phyloP scores from a whole-genome alignment of 768 basidiomycete species.

The Polyporus arcularius region DNA sequence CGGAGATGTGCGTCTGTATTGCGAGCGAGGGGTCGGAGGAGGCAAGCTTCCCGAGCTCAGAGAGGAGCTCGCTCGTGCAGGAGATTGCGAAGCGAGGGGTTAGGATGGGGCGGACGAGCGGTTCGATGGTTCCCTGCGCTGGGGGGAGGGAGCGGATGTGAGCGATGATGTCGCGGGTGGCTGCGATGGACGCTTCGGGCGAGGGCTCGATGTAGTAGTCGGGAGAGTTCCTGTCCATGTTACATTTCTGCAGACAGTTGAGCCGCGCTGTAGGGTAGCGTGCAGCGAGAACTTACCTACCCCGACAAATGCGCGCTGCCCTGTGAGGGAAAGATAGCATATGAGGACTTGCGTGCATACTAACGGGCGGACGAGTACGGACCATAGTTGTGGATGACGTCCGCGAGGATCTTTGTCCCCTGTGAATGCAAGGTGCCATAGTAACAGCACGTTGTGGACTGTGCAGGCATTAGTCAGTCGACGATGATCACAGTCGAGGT shows the following conservation, averaged over 20 bases:
- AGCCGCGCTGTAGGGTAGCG: background rate
- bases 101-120: constrained; percentile 83
- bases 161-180: constrained; percentile 64
- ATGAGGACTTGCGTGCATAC: background rate
- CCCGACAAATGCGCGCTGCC: constrained; percentile 85
- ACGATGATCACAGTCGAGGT: too few relatives aligned
- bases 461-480: background rate
- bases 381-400: constrained; percentile 67
- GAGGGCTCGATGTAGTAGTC: constrained; percentile 71
- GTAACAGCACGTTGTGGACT: constrained; percentile 96
- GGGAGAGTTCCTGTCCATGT: constrained; percentile 80
- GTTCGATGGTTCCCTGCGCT: constrained; percentile 15
- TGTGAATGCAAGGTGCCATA: constrained; percentile 83
- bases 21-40: constrained; percentile 57
- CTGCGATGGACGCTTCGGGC: constrained; percentile 54
- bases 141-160: constrained; percentile 63
- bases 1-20: constrained; percentile 93
- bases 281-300: constrained; percentile 44
- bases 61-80: constrained; percentile 73
- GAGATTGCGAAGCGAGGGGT: constrained; percentile 97
- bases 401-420: constrained; percentile 79
- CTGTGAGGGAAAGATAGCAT: constrained; percentile 34
- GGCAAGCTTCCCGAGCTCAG: constrained; percentile 62
- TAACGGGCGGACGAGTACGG: constrained; percentile 17
- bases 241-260: constrained; percentile 66